Evolutionary conservation across 306 rosid genomes (phyloP).

Genomic region (Spatholobus suberectus): DNA sequence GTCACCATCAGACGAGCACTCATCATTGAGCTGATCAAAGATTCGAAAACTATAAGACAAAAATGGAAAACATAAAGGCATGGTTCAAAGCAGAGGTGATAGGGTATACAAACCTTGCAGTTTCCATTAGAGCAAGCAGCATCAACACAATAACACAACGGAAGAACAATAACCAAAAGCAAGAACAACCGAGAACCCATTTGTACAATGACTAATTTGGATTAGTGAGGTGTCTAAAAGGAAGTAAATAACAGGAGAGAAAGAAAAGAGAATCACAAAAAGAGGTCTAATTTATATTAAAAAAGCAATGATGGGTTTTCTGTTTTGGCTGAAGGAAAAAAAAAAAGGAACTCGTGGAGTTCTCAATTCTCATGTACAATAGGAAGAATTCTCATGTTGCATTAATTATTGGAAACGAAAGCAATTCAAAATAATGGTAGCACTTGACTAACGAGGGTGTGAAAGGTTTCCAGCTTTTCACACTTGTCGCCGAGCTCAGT

Average conservation of each 20-base stretch:
- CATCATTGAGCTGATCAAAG: constrained; percentile 54
- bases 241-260: not conserved
- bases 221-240: not conserved
- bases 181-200: constrained; percentile 31
- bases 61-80: not conserved
- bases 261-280: not conserved
- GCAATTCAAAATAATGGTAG: not conserved
- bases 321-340: too few species aligned
- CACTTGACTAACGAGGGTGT: not conserved
- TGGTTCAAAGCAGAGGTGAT: not conserved
- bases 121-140: constrained; percentile 60
- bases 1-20: constrained; percentile 64
- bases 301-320: too few species aligned
- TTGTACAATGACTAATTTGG: not conserved
- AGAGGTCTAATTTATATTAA: not conserved
- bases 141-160: constrained; percentile 31
- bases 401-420: not conserved
- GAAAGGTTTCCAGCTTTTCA: not conserved
- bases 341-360: not conserved
- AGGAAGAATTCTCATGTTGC: too few species aligned
- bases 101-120: constrained; percentile 62
- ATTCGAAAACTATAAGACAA: not conserved
- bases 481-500: not conserved
- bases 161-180: constrained; percentile 30
- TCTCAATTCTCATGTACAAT: not conserved